Evolutionary conservation across 805 yeast genomes (phyloP).

Genomic region (Suhomyces sp.): DNA sequence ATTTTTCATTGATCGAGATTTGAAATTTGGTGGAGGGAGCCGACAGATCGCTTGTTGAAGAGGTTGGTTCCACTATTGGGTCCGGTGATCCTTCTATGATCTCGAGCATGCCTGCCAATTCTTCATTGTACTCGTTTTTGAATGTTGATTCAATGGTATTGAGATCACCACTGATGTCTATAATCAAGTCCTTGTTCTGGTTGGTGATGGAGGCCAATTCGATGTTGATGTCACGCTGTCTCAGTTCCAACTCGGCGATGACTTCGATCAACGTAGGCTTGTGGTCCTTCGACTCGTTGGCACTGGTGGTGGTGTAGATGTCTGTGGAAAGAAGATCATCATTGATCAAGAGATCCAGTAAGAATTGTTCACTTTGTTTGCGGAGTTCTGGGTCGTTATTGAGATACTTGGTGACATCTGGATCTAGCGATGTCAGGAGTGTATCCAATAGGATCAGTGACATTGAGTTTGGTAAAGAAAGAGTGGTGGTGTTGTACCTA

Average conservation of each 20-base stretch:
- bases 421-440: constrained; percentile 27
- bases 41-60: constrained; percentile 14
- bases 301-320: constrained; percentile 31
- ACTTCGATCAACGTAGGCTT: constrained; percentile 56
- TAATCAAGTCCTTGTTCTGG: constrained; percentile 45
- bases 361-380: constrained; percentile 26
- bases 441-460: constrained; percentile 35
- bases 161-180: constrained; percentile 39
- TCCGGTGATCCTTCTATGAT: constrained; percentile 1
- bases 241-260: constrained; percentile 68
- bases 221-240: constrained; percentile 48
- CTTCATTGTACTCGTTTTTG: constrained; percentile 13
- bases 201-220: constrained; percentile 43
- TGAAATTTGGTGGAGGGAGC: constrained; percentile 10
- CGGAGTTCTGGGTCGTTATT: constrained; percentile 19
- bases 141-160: constrained; percentile 25
- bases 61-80: constrained; percentile 11
- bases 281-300: constrained; percentile 3
- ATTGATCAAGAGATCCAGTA: constrained; percentile 46
- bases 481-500: too few species aligned
- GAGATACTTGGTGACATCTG: constrained; percentile 19
- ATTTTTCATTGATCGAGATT: constrained; percentile 22
- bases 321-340: constrained; percentile 49
- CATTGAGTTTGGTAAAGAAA: constrained; percentile 24
- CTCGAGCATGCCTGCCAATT: constrained; percentile 13